Conservation (phyloP, 352 stramenopile species). For the Halophytophthora batemanensis region DNA sequence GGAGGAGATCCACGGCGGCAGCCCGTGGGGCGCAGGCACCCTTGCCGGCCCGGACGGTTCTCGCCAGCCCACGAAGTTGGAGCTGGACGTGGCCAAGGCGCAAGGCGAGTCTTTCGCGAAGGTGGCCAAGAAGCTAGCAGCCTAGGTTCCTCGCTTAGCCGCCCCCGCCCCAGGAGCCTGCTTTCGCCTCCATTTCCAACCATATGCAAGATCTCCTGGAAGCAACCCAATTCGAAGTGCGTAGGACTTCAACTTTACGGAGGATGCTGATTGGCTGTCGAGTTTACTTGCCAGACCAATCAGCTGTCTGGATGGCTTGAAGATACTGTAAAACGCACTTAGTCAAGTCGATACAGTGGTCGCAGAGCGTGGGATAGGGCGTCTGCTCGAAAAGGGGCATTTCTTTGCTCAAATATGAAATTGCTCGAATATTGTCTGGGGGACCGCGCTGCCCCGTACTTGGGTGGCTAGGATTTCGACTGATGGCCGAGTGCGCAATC, state of each 20-base stretch:
- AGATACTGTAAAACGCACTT: conserved; percentile 3
- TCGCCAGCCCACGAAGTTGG: conserved; percentile 74
- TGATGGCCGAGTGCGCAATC: no score
- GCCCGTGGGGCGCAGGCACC: conserved; percentile 81
- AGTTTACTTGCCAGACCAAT: neutral
- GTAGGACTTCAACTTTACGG: no score
- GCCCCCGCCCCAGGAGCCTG: no score
- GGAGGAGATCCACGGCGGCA: conserved; percentile 75
- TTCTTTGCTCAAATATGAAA: neutral
- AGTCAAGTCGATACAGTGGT: neutral
- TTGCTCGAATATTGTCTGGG: no score
- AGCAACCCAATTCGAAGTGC: no score
- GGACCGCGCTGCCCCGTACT: no score
- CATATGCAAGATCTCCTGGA: conserved; percentile 1
- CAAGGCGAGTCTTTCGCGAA: conserved; percentile 85
- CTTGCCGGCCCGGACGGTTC: conserved; percentile 78
- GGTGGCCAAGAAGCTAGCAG: conserved; percentile 79
- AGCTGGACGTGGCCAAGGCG: conserved; percentile 70
- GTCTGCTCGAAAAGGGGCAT: neutral
- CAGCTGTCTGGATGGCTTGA: neutral
- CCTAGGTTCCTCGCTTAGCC: conserved; percentile 13
- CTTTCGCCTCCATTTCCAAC: neutral
- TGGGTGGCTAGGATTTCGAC: no score
- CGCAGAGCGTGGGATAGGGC: conserved; percentile 4
- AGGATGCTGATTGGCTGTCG: neutral